Base-by-base conservation (phyloP, 1,284 basidiomycete genomes). In the Malassezia obtusa region DNA sequence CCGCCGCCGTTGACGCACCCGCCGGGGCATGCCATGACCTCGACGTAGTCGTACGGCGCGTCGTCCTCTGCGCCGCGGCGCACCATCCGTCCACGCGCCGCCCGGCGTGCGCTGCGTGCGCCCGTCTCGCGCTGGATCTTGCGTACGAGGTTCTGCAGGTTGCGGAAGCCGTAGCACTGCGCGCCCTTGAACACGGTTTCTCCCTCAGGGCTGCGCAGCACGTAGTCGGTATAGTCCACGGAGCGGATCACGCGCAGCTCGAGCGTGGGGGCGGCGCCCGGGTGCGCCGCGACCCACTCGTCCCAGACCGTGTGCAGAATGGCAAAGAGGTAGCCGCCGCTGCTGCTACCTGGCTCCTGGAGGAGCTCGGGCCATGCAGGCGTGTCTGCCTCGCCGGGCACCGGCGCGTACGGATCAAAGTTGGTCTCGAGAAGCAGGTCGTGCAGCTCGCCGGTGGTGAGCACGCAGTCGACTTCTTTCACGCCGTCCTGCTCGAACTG, bases 1-100 rank as follows among this genome's bases (percentile, higher is more conserved):
- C 94, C 94, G 24, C 94, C 92, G 3, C 94, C 92, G 69, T 96
- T 96, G 44, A 95, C 88, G 72, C 94, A 98, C 6, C 94, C 94
- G 0, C 86, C 83, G 0, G 94, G 94, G 77, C 94, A 99, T 21
- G 94, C 94, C 94, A 99, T 98, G 57, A 99, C 90, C 70, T 99
- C 94, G 44, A 98, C 85, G 74, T 92, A 98, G 76, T 98, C 92
- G 73, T 92, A 87, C 30, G 81, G 77, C 78, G 48, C 81, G 21
- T 63, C 54, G 3, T 25, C 28, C 31, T 41, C 40, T 17, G 28
- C 45, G n/a, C 33, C 40, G 30, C 48, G 36, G 17, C 5, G 21
- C 37, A 31, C 32, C 43, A 46, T 45, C 31, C 47, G 6, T 52
- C 43, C 19, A 53, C 45, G 17, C 12, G 45, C 37, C 32, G 41